Conservation (phyloP, 2,329 filamentous ascomycete species). For the Chrysosphaeria jannelii region DNA sequence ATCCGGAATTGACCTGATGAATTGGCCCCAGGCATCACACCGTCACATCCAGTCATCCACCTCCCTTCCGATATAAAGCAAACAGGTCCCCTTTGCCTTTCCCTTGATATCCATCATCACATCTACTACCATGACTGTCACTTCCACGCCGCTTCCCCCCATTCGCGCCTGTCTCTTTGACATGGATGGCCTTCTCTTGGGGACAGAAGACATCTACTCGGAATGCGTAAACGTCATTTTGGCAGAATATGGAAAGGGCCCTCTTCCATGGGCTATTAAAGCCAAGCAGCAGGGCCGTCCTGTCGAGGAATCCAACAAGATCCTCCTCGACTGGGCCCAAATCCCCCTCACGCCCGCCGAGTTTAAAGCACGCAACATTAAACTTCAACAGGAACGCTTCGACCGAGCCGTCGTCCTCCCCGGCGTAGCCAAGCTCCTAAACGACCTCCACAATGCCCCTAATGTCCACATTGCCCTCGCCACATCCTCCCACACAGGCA, state of each 20-base stretch:
- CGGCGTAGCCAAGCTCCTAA: conserved; percentile 41
- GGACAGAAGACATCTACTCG: conserved; percentile 79
- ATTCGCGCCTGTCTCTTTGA: conserved; percentile 87
- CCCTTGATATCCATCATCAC: too few relatives aligned
- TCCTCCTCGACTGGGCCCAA: conserved; percentile 52
- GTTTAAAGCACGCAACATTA: conserved; percentile 26
- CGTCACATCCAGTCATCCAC: too few relatives aligned
- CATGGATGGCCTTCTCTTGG: conserved; percentile 89
- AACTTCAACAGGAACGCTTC: conserved; percentile 43
- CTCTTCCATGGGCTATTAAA: conserved; percentile 81
- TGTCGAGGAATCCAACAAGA: conserved; percentile 18
- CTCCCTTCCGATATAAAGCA: too few relatives aligned
- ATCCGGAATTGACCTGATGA: too few relatives aligned
- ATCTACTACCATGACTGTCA: too few relatives aligned
- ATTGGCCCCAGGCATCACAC: too few relatives aligned
- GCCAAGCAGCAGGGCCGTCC: conserved; percentile 43
- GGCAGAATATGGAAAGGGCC: conserved; percentile 37
- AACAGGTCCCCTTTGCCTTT: too few relatives aligned
- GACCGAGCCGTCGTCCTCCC: conserved; percentile 45
- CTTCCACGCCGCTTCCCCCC: too few relatives aligned
- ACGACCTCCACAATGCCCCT: conserved; percentile 17
- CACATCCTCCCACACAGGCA: conserved; percentile 41
- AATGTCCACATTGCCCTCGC: conserved; percentile 58
- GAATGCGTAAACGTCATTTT: conserved; percentile 58
- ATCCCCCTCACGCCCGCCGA: conserved; percentile 46